Conservation (phyloP, 2,329 filamentous ascomycete genomes). For the Fusarium sp. region DNA sequence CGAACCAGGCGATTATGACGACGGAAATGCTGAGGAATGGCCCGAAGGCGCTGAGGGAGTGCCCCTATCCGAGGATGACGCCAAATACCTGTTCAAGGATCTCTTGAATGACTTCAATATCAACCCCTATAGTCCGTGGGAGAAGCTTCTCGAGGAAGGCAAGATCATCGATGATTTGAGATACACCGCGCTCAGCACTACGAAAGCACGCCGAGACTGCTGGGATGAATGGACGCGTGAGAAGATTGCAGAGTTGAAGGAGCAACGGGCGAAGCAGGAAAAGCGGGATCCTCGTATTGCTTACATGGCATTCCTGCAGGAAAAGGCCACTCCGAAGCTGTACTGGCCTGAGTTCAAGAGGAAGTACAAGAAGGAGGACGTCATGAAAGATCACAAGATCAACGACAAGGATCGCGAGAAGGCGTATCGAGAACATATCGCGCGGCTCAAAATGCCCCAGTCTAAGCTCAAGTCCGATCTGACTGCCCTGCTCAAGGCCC, state of each 20-base stretch:
- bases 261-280: constrained; percentile 78
- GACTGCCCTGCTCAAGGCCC: constrained; percentile 70
- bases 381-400: constrained; percentile 80
- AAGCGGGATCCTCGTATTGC: constrained; percentile 85
- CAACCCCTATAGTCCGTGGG: constrained; percentile 92
- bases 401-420: constrained; percentile 84
- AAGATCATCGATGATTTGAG: constrained; percentile 85
- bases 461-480: constrained; percentile 77
- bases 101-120: constrained; percentile 84
- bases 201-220: constrained; percentile 81
- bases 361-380: constrained; percentile 84
- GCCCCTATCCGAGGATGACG: constrained; percentile 79
- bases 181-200: constrained; percentile 86
- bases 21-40: constrained; percentile 69
- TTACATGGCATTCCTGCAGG: constrained; percentile 84
- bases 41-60: constrained; percentile 79
- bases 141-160: constrained; percentile 85
- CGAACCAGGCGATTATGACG: constrained; percentile 81
- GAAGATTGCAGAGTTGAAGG: constrained; percentile 77
- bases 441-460: constrained; percentile 72
- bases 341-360: constrained; percentile 98
- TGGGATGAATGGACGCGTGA: constrained; percentile 88
- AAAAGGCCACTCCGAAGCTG: constrained; percentile 86
- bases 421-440: constrained; percentile 80
- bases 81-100: constrained; percentile 82